A percentile compares a stretch with the other conserved stretches of the same genome.
Conservation (phyloP, 805 yeast genomes). For the Starmerella floris region DNA sequence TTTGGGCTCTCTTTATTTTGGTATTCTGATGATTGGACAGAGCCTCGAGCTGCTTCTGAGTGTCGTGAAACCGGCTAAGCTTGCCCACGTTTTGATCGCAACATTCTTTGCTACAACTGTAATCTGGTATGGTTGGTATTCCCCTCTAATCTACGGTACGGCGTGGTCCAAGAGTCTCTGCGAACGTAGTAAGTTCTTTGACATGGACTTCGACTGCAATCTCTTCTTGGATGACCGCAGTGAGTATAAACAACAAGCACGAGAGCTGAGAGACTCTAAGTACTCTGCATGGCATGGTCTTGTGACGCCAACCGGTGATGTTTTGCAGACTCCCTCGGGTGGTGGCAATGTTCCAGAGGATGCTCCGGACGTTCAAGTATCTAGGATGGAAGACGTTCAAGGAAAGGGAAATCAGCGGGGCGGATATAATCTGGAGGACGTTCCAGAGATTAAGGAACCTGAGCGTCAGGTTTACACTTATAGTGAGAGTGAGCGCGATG, state of each 20-base stretch:
- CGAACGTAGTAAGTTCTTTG: conserved; percentile 42
- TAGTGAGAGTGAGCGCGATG: no score
- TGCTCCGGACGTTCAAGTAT: no score
- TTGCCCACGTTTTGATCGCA: conserved; percentile 32
- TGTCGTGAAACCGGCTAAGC: conserved; percentile 10
- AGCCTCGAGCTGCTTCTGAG: conserved; percentile 28
- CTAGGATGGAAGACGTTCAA: not conserved
- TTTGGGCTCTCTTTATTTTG: conserved; percentile 83
- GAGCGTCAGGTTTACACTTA: no score
- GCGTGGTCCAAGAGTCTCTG: conserved; percentile 69
- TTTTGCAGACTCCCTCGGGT: no score
- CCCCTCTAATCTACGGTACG: conserved; percentile 65
- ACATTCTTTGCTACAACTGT: conserved; percentile 39
- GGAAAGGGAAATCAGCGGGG: not conserved
- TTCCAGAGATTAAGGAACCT: no score
- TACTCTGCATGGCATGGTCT: conserved; percentile 16
- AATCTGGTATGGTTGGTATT: conserved; percentile 44
- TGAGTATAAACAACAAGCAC: conserved; percentile 22
- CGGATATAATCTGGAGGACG: not conserved
- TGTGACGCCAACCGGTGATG: conserved; percentile 2
- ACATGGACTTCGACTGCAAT: conserved; percentile 86
- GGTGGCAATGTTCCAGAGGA: no score
- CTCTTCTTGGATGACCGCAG: conserved; percentile 31
- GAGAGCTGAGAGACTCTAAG: conserved; percentile 14
- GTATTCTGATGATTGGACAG: conserved; percentile 63